These are phyloP conservation scores for Cladosporium sp. DNA, from an alignment of 2,329 filamentous ascomycete genomes.

Conservation along the genomic window DNA sequence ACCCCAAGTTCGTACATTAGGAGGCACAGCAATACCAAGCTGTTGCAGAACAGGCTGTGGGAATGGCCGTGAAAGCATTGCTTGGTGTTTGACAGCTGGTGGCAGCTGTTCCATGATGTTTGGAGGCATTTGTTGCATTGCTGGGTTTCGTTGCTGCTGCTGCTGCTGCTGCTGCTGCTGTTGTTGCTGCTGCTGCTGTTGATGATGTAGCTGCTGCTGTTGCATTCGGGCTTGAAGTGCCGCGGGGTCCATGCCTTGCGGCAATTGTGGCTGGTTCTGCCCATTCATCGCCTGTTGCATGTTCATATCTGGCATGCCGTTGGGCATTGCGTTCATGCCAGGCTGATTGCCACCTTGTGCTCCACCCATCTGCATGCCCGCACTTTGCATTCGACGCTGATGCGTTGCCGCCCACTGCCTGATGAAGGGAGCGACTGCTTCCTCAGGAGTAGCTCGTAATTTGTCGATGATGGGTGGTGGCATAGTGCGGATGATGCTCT, in stretches of 20 bases:
- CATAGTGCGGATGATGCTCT: constrained; percentile 10
- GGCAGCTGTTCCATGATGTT: background rate
- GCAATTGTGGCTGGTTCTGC: constrained; percentile 2
- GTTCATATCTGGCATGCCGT: constrained; percentile 11
- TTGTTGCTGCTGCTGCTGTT: constrained; percentile 15
- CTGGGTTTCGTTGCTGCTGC: constrained; percentile 4
- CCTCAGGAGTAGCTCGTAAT: background rate
- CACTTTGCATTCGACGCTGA: constrained; percentile 10
- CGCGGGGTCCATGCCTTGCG: constrained; percentile 3
- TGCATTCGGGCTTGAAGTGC: constrained; percentile 14
- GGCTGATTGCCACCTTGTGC: constrained; percentile 3
- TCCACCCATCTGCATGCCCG: constrained; percentile 6
- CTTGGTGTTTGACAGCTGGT: constrained; percentile 12
- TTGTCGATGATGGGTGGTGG: constrained; percentile 8
- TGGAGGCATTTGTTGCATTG: background rate
- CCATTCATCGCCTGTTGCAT: constrained; percentile 6
- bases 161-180: constrained; percentile 15
- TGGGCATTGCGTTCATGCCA: constrained; percentile 5
- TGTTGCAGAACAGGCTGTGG: constrained; percentile 18
- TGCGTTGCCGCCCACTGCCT: constrained; percentile 24
- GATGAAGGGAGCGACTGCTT: background rate
- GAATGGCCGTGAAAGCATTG: constrained; percentile 21
- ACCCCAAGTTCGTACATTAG: constrained; percentile 52
- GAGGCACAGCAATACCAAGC: constrained; percentile 37
- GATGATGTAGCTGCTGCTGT: constrained; percentile 26